phyloP scores from a whole-genome alignment of 805 yeast species.

The Scheffersomyces coipomensis region DNA sequence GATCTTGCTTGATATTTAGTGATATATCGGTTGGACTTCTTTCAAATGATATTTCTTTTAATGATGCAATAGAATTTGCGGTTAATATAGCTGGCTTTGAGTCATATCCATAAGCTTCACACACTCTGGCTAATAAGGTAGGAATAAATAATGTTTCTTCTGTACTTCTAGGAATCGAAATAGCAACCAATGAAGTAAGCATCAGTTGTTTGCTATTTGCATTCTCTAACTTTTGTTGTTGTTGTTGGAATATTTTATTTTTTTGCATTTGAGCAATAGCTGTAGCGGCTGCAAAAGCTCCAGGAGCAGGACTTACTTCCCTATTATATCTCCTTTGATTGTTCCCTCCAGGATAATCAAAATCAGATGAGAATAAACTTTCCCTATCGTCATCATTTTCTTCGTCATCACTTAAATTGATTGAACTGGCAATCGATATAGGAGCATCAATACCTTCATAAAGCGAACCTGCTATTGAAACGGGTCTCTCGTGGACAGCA shows the following conservation, averaged over 20 bases:
- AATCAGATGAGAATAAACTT: conserved; percentile 27
- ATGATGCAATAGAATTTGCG: conserved; percentile 66
- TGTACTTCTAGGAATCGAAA: conserved; percentile 73
- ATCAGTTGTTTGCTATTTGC: conserved; percentile 36
- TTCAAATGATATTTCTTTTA: conserved; percentile 45
- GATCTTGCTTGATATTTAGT: conserved; percentile 6
- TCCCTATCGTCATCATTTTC: conserved; percentile 28
- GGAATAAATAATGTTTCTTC: conserved; percentile 79
- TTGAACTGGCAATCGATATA: conserved; percentile 31
- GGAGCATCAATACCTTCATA: conserved; percentile 35
- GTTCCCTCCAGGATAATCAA: conserved; percentile 14
- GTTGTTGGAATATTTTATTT: conserved; percentile 14
- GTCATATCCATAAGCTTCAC: conserved; percentile 68
- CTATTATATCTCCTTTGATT: conserved; percentile 5
- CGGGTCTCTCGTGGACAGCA: conserved; percentile 61
- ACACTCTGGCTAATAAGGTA: conserved; percentile 63
- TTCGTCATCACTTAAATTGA: conserved; percentile 48
- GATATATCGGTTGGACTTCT: conserved; percentile 1
- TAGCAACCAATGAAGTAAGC: conserved; percentile 53
- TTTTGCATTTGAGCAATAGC: conserved; percentile 57
- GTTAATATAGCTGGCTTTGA: conserved; percentile 70
- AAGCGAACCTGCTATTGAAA: conserved; percentile 62
- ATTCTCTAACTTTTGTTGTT: conserved; percentile 18
- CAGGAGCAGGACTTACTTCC: conserved; percentile 72
- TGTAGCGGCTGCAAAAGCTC: conserved; percentile 63